Evolutionary conservation across 768 basidiomycete species (phyloP).

Genomic region (Hygrocybe punicea): DNA sequence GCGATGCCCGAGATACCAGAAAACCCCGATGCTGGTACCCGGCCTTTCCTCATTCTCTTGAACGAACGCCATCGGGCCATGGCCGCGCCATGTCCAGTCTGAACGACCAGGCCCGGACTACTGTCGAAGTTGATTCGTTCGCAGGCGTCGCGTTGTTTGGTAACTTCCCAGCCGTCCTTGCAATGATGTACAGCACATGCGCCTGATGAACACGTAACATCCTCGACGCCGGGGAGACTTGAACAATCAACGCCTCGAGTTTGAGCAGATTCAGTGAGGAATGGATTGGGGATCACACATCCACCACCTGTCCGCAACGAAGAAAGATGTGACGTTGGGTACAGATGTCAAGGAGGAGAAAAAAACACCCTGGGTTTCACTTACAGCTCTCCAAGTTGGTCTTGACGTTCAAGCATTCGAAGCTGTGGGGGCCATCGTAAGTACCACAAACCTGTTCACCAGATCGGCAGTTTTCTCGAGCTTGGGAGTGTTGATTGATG

Average conservation of each 20-base stretch:
- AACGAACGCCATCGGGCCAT: no score
- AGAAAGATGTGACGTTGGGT: neutral
- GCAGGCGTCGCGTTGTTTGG: neutral
- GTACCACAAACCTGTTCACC: slow-evolving; percentile 2
- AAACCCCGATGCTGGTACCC: no score
- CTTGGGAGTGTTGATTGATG: neutral
- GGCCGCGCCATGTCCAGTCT: neutral
- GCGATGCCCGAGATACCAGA: no score
- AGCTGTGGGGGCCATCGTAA: neutral
- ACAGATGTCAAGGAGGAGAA: neutral
- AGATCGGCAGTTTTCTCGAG: neutral
- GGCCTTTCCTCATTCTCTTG: no score
- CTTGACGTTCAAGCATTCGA: slow-evolving; percentile 1
- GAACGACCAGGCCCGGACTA: neutral
- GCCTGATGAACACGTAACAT: slow-evolving; percentile 1
- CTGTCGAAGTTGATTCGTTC: neutral
- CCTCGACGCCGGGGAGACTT: neutral
- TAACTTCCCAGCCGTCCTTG: slow-evolving; percentile 1
- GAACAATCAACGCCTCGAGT: slow-evolving; percentile 1
- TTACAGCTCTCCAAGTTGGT: slow-evolving; percentile 6
- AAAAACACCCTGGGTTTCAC: no score
- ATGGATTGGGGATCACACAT: slow-evolving; percentile 4
- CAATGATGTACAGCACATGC: neutral
- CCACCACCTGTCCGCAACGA: neutral
- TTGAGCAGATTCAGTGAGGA: neutral